These are phyloP conservation scores for Aspergillus amoenus DNA, from an alignment of 2,329 filamentous ascomycete species.

Conservation along the genomic window DNA sequence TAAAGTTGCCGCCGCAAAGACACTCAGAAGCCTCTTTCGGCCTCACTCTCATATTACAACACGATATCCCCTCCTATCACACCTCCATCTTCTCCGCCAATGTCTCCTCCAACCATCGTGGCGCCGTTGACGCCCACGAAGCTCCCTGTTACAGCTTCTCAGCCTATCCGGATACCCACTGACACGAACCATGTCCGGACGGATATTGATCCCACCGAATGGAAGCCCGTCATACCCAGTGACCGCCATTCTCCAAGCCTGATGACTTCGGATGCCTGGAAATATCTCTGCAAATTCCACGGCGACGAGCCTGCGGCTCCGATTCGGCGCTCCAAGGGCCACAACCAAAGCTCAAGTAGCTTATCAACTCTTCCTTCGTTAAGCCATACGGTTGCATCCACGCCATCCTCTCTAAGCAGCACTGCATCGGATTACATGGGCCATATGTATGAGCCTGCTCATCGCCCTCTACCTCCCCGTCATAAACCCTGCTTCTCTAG, in stretches of 20 bases:
- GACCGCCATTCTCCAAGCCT: conserved; percentile 17
- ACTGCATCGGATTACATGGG: conserved; percentile 34
- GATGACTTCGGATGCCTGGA: conserved; percentile 43
- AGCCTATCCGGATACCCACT: conserved; percentile 39
- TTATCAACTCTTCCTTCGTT: conserved; percentile 37
- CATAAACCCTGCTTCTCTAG: conserved; percentile 41
- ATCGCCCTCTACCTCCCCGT: conserved; percentile 41
- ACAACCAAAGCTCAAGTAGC: conserved; percentile 32
- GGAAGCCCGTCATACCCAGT: conserved; percentile 47
- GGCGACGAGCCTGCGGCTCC: conserved; percentile 21
- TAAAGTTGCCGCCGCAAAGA: conserved; percentile 49
- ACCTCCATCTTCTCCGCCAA: conserved; percentile 34
- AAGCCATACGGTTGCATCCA: conserved; percentile 35
- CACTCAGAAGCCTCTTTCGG: conserved; percentile 45
- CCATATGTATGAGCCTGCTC: conserved; percentile 24
- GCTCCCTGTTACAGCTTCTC: conserved; percentile 22
- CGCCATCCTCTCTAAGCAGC: conserved; percentile 41
- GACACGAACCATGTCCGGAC: conserved; percentile 38
- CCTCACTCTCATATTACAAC: conserved; percentile 34
- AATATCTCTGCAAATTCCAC: conserved; percentile 47
- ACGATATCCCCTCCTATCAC: conserved; percentile 29
- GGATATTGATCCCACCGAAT: conserved; percentile 52
- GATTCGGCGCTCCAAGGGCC: conserved; percentile 19
- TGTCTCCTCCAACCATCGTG: conserved; percentile 38
- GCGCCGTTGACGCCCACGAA: conserved; percentile 38